Evolutionary conservation across 805 yeast genomes (phyloP), one percentile per base, ranked within the genome.

Genomic region (Ogataea naganishii): DNA sequence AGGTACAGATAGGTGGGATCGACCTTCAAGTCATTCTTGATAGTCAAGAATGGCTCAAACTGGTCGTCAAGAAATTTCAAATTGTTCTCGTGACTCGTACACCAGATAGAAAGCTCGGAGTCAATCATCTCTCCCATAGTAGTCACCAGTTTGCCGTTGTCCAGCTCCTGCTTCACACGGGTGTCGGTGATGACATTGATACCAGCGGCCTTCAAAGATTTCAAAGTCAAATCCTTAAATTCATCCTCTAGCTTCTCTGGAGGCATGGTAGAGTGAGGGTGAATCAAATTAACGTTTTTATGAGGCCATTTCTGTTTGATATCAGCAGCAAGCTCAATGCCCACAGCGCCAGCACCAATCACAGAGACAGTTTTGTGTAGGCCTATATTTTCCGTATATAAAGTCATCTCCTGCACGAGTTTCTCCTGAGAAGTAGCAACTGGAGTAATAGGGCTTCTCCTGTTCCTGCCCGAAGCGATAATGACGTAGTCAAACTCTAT

Each of bases 381-480:
- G 11, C 44, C 46, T 27, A 71, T 56, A n/a, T 47, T 44, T 1
- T 41, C 38, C 17, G 41, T 40, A 22, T 59, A 53, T 14, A 43
- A 39, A 4, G 34, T 29, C 72, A 71, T 69, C 38, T 72, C 77
- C 13, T 46, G 34, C 17, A 60, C 33, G 38, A 54, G 69, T 6
- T 43, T 45, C 12, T 54, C 53, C 29, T 43, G 49, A 9, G 63
- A 61, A 26, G 38, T 40, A 1, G 65, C 72, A n/a, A 51, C 42
- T 3, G 76, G 77, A 20, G 70, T 69, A 21, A 67, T 61, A 10
- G 77, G 78, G 73, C 74, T 69, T 24, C 53, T 50, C 36, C 77
- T 50, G 30, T 68, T 54, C 43, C 76, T 52, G 1, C 77, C 77
- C 2, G 68, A 48, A 5, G 75, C 70, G 30, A 59, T 43, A 8